Evolutionary conservation across 192 early-diverging fungal genomes (phyloP).

Genomic region (Linnemannia zychae): DNA sequence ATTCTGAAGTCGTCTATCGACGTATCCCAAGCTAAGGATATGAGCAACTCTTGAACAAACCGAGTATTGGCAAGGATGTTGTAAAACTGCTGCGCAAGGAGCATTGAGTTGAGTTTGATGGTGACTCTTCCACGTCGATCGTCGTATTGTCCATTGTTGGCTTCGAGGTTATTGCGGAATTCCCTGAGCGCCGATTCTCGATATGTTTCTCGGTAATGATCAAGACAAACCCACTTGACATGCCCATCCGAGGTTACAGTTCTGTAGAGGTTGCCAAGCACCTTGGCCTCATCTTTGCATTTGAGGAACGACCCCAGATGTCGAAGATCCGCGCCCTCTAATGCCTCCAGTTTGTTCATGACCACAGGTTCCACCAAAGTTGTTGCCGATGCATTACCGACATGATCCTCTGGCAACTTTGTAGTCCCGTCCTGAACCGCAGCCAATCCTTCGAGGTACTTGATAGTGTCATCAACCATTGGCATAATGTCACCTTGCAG

Average conservation of each 20-base stretch:
- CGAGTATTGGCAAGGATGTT: constrained; percentile 17
- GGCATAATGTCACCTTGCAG: constrained; percentile 14
- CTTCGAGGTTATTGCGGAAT: constrained; percentile 9
- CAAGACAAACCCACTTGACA: constrained; percentile 40
- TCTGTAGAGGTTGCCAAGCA: constrained; percentile 35
- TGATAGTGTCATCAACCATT: constrained; percentile 32
- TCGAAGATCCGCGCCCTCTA: constrained; percentile 37
- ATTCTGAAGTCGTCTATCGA: constrained; percentile 20
- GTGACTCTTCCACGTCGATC: constrained; percentile 20
- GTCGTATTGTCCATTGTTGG: constrained; percentile 25
- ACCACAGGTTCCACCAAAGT: background rate
- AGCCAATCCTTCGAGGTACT: constrained; percentile 22
- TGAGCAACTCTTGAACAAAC: constrained; percentile 31
- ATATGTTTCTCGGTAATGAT: constrained; percentile 30
- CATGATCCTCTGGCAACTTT: background rate
- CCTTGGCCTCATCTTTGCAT: constrained; percentile 28
- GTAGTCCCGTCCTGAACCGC: background rate
- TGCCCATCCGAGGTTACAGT: constrained; percentile 19
- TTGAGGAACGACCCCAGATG: constrained; percentile 36
- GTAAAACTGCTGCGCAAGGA: constrained; percentile 26
- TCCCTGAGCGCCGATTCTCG: constrained; percentile 7
- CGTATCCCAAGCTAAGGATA: constrained; percentile 34
- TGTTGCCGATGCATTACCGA: background rate
- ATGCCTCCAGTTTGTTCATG: constrained; percentile 21
- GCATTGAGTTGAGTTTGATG: constrained; percentile 11